Percentiles rank a stretch among this genome's conserved stretches.
These are phyloP conservation scores for Epichloe gansuensis DNA, from an alignment of 2,329 filamentous ascomycete genomes.

Conservation along the genomic window DNA sequence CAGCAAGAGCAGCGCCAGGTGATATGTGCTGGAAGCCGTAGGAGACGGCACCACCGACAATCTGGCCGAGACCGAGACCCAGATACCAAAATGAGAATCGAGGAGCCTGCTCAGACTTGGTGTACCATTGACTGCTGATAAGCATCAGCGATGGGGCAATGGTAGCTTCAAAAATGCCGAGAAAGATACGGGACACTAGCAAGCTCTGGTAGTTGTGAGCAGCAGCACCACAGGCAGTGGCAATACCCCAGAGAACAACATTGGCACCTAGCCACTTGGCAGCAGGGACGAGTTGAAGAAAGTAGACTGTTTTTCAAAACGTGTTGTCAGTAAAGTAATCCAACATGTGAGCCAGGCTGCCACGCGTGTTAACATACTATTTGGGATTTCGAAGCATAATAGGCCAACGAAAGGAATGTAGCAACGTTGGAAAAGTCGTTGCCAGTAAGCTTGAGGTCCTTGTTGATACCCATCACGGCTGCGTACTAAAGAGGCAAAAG, in stretches of 20 bases:
- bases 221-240: conserved; percentile 41
- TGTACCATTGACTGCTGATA: conserved; percentile 48
- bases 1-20: conserved; percentile 41
- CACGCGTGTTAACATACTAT: conserved; percentile 27
- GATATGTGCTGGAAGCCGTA: conserved; percentile 44
- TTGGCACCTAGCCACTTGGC: conserved; percentile 50
- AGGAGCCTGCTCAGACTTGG: conserved; percentile 48
- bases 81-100: conserved; percentile 51
- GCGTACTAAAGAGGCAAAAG: conserved; percentile 37
- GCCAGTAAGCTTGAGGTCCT: conserved; percentile 38
- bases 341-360: neutral
- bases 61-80: conserved; percentile 47
- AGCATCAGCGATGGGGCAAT: conserved; percentile 49
- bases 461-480: conserved; percentile 50
- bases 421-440: conserved; percentile 53
- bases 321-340: neutral
- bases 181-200: conserved; percentile 42
- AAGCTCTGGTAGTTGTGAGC: conserved; percentile 40
- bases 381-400: conserved; percentile 46
- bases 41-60: conserved; percentile 52
- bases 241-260: conserved; percentile 46
- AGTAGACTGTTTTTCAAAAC: conserved; percentile 27
- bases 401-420: conserved; percentile 53
- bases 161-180: conserved; percentile 49
- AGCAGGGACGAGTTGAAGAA: conserved; percentile 48